Evolutionary conservation across 2,329 filamentous ascomycete species (phyloP).

Genomic region (Colletotrichum higginsianum): DNA sequence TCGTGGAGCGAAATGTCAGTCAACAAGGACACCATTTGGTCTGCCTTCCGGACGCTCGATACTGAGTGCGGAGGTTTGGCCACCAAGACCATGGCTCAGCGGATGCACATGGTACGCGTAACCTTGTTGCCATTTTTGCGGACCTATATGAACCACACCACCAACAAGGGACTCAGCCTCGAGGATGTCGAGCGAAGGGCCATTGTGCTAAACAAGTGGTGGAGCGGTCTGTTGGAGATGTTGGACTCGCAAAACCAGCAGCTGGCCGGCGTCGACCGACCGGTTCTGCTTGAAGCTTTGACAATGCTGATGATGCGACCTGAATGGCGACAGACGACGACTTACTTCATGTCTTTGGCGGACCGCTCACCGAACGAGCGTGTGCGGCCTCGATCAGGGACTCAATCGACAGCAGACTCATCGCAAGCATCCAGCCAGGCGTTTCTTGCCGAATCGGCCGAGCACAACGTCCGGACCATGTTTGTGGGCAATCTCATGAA

Average conservation of each 20-base stretch:
- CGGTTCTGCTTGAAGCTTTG: conserved; percentile 83
- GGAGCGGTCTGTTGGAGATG: conserved; percentile 86
- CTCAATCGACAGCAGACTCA: conserved; percentile 68
- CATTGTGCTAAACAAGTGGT: conserved; percentile 91
- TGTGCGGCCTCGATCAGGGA: conserved; percentile 62
- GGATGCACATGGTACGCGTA: conserved; percentile 81
- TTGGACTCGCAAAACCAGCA: conserved; percentile 78
- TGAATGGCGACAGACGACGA: conserved; percentile 86
- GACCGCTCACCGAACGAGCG: conserved; percentile 67
- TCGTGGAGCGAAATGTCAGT: conserved; percentile 62
- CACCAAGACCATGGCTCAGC: conserved; percentile 79
- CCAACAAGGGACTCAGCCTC: conserved; percentile 74
- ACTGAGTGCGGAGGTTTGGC: conserved; percentile 71
- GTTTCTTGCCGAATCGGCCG: conserved; percentile 76
- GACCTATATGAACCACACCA: conserved; percentile 77
- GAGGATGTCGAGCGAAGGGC: conserved; percentile 88
- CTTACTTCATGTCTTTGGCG: conserved; percentile 74
- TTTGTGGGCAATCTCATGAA: conserved; percentile 86
- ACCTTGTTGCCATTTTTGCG: conserved; percentile 83
- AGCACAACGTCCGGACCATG: conserved; percentile 90
- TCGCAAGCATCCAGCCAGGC: conserved; percentile 77
- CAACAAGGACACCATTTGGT: conserved; percentile 68
- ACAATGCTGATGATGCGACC: conserved; percentile 88
- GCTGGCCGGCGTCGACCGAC: conserved; percentile 87
- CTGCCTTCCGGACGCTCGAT: conserved; percentile 69